A percentile compares a stretch with the other conserved stretches of the same genome.
phyloP scores from a whole-genome alignment of 441 rosid genomes.

The Brassica hybrid region DNA sequence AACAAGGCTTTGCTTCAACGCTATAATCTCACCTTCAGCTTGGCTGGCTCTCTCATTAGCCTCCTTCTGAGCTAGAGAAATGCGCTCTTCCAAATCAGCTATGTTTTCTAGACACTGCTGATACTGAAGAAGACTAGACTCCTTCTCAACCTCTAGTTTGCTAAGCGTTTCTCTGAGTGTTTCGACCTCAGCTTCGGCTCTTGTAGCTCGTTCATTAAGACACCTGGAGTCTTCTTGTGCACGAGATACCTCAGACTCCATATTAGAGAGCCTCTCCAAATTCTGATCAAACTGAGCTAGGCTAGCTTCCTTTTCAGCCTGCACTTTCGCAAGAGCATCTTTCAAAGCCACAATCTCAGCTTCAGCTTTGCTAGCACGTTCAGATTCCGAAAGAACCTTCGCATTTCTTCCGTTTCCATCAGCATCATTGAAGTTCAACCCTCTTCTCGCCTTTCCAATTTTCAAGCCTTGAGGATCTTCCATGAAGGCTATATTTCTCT shows the following conservation, averaged over 20 bases:
- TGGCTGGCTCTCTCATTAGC: conserved; percentile 61
- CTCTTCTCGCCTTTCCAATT: conserved; percentile 65
- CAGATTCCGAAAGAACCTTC: conserved; percentile 61
- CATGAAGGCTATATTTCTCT: conserved; percentile 66
- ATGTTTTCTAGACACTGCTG: conserved; percentile 79
- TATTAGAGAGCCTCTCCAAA: too few species aligned
- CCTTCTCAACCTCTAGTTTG: conserved; percentile 67
- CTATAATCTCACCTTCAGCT: conserved; percentile 62
- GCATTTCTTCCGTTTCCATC: conserved; percentile 44
- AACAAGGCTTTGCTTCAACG: conserved; percentile 60
- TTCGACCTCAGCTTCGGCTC: conserved; percentile 79
- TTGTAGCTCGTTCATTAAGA: conserved; percentile 65
- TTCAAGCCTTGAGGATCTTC: conserved; percentile 65
- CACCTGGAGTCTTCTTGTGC: conserved; percentile 65
- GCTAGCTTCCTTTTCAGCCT: too few species aligned
- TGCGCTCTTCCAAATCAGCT: conserved; percentile 56
- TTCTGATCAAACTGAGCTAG: too few species aligned
- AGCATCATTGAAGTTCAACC: conserved; percentile 66
- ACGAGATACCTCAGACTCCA: too few species aligned
- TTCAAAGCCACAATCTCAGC: too few species aligned
- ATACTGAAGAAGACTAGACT: conserved; percentile 61
- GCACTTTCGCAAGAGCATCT: too few species aligned
- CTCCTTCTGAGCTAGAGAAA: conserved; percentile 60
- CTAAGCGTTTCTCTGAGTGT: conserved; percentile 65
- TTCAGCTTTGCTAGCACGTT: too few species aligned